A percentile compares a stretch with the other conserved stretches of the same genome.
Evolutionary conservation across 2,329 filamentous ascomycete genomes (phyloP).

Genomic region (Penicillium sp.): DNA sequence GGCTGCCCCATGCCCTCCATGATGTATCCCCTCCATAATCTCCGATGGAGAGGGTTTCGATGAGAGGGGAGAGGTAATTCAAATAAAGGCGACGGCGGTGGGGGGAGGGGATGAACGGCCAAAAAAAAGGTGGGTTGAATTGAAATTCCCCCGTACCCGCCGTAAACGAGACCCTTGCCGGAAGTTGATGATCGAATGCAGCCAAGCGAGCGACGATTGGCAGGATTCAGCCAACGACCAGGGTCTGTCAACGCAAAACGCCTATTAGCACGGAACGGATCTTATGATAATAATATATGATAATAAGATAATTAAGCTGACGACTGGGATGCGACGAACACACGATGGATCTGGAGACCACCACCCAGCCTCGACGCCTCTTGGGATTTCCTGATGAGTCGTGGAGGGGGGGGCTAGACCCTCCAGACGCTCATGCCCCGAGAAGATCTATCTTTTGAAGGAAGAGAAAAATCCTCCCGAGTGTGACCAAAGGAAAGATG

Average conservation of each 20-base stretch:
- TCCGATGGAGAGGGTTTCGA: slow-evolving; percentile 7
- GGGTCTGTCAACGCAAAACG: slow-evolving; percentile 17
- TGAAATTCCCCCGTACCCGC: slow-evolving; percentile 35
- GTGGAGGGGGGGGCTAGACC: slow-evolving; percentile 32
- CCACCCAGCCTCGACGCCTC: slow-evolving; percentile 10
- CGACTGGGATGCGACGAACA: slow-evolving; percentile 4
- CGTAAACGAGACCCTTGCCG: slow-evolving; percentile 31
- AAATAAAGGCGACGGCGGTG: slow-evolving; percentile 7
- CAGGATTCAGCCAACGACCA: slow-evolving; percentile 19
- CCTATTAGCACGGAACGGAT: slow-evolving; percentile 4
- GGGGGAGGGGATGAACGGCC: not conserved
- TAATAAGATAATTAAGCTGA: slow-evolving; percentile 11
- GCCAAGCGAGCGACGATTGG: slow-evolving; percentile 22
- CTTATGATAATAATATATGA: slow-evolving; percentile 9
- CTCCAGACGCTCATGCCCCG: slow-evolving; percentile 34
- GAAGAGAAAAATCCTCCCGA: not conserved
- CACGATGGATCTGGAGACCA: slow-evolving; percentile 11
- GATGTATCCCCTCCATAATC: slow-evolving; percentile 36
- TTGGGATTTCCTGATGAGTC: slow-evolving; percentile 8
- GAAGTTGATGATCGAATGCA: slow-evolving; percentile 15
- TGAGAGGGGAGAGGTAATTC: not conserved
- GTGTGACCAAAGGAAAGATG: not conserved
- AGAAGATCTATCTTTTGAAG: slow-evolving; percentile 14
- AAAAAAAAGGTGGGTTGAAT: slow-evolving; percentile 12
- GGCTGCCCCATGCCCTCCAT: slow-evolving; percentile 36